phyloP scores from a whole-genome alignment of 257 asterid genomes.

The Solanum peruvianum region DNA sequence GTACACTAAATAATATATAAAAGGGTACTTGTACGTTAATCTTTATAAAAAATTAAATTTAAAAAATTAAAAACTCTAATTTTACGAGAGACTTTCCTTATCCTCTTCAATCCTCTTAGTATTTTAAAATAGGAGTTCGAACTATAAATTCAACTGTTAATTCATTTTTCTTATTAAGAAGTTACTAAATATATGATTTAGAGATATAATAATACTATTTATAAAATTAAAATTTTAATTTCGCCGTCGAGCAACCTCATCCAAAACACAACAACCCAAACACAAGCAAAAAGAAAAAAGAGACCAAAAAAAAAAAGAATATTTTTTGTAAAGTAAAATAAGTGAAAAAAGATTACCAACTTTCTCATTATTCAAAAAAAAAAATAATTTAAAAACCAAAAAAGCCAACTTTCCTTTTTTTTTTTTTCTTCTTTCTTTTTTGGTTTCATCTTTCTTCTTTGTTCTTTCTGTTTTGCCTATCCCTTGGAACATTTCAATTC shows the following conservation, averaged over 20 bases:
- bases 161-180: no score
- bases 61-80: no score
- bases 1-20: no score
- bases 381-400: background rate
- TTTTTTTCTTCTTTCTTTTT: background rate
- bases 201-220: rapidly evolving
- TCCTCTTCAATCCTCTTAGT: no score
- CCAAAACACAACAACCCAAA: background rate
- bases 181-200: no score
- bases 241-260: no score
- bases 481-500: background rate
- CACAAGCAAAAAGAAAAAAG: background rate
- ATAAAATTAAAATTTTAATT: no score
- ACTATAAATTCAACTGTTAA: no score
- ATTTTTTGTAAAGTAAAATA: background rate
- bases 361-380: background rate
- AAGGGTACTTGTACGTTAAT: rapidly evolving
- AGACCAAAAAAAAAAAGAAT: background rate
- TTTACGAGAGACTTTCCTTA: no score
- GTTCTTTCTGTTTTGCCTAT: background rate
- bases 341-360: background rate
- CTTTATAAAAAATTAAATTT: no score
- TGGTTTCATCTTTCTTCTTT: background rate
- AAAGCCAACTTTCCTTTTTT: background rate
- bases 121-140: rapidly evolving